phyloP scores from a whole-genome alignment of 2,329 filamentous ascomycete genomes.

The Chaetomium globosum region DNA sequence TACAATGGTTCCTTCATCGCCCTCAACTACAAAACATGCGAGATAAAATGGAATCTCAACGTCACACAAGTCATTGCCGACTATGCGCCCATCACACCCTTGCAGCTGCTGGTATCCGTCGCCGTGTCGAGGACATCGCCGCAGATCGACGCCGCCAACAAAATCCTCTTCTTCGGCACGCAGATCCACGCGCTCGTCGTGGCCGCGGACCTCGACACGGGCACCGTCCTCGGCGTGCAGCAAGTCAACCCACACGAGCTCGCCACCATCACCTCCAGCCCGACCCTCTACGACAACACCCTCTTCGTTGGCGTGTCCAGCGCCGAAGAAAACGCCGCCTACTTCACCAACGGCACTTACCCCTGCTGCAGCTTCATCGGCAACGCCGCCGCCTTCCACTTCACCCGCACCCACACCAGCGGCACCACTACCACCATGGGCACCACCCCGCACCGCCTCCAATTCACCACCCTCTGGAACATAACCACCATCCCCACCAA shows the following conservation, averaged over 20 bases:
- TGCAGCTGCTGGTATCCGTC: background rate
- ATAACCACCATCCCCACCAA: slow-evolving; percentile 21
- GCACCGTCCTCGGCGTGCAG: slow-evolving; percentile 31
- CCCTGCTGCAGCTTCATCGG: slow-evolving; percentile 41
- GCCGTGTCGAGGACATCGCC: slow-evolving; percentile 25
- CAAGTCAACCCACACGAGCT: slow-evolving; percentile 38
- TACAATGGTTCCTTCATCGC: slow-evolving; percentile 42
- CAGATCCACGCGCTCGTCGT: slow-evolving; percentile 38
- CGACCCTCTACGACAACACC: slow-evolving; percentile 38
- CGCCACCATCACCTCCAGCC: slow-evolving; percentile 39
- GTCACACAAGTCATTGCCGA: slow-evolving; percentile 37
- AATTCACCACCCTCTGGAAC: slow-evolving; percentile 29
- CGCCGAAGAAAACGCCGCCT: slow-evolving; percentile 33
- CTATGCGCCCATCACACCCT: slow-evolving; percentile 11
- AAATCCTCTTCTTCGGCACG: slow-evolving; percentile 40
- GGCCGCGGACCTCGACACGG: slow-evolving; percentile 36
- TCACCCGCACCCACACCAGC: slow-evolving; percentile 8
- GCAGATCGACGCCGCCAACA: slow-evolving; percentile 32
- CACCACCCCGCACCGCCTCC: slow-evolving; percentile 26
- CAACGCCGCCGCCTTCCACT: slow-evolving; percentile 33
- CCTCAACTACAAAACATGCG: slow-evolving; percentile 39
- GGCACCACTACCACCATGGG: no score
- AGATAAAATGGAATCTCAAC: slow-evolving; percentile 39
- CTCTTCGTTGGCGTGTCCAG: slow-evolving; percentile 41
- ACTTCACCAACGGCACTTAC: slow-evolving; percentile 33